These are phyloP conservation scores for Phaeosphaeriaceae sp. DNA, from an alignment of 2,329 filamentous ascomycete species.

Conservation along the genomic window DNA sequence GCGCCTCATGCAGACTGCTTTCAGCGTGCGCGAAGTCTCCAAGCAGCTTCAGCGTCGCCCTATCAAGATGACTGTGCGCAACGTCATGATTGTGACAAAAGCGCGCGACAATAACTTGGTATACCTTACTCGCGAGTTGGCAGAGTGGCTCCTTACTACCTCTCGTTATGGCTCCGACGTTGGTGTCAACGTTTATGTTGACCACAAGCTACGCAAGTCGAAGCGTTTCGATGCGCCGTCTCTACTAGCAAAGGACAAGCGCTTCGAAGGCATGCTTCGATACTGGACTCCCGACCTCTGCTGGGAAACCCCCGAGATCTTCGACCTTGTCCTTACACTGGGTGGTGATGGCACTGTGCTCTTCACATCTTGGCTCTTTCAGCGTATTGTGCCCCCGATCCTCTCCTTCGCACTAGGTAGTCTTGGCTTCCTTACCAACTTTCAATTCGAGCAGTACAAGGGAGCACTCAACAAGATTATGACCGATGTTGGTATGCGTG, in stretches of 20 bases:
- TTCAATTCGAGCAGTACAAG: conserved; percentile 87
- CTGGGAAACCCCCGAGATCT: conserved; percentile 91
- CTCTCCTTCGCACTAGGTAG: conserved; percentile 84
- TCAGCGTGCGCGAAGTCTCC: conserved; percentile 91
- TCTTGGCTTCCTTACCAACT: conserved; percentile 86
- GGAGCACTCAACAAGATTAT: conserved; percentile 86
- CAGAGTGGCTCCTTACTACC: conserved; percentile 85
- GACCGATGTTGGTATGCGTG: conserved; percentile 94
- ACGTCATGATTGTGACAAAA: conserved; percentile 98
- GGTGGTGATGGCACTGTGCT: conserved; percentile 87
- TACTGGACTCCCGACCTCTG: conserved; percentile 98
- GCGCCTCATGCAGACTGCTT: conserved; percentile 91
- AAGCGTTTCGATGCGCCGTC: conserved; percentile 83
- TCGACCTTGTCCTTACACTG: conserved; percentile 89
- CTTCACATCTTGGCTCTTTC: conserved; percentile 91
- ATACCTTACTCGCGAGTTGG: conserved; percentile 82
- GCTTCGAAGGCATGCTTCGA: conserved; percentile 82
- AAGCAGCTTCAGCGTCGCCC: conserved; percentile 92
- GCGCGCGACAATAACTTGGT: conserved; percentile 94
- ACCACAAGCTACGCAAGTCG: conserved; percentile 87
- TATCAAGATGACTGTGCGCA: conserved; percentile 88
- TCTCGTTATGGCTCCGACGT: conserved; percentile 87
- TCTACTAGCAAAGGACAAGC: conserved; percentile 74
- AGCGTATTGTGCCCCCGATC: conserved; percentile 83
- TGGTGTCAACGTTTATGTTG: conserved; percentile 98